Conservation (phyloP, 2,329 filamentous ascomycete genomes). For the Eutypa lata region DNA sequence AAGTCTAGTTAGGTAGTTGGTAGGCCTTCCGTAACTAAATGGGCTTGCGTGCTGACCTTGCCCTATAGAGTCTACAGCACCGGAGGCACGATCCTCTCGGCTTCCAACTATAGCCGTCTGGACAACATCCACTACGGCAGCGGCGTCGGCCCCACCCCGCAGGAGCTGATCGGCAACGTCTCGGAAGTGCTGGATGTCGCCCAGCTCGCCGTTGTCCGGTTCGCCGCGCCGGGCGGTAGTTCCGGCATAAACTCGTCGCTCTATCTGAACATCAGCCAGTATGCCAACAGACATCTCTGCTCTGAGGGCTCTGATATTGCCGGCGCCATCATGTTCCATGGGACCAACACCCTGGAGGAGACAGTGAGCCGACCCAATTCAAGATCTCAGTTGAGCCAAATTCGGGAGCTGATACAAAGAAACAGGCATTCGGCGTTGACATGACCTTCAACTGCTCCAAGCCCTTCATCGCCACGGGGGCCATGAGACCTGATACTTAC, state of each 20-base stretch:
- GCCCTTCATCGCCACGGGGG: constrained; percentile 49
- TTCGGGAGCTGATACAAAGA: neutral
- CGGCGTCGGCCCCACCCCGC: constrained; percentile 19
- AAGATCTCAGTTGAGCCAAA: neutral
- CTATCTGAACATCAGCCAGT: constrained; percentile 29
- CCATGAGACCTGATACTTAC: constrained; percentile 53
- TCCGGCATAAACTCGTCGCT: constrained; percentile 29
- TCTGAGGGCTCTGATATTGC: constrained; percentile 26
- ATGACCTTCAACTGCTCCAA: constrained; percentile 49
- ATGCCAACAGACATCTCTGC: constrained; percentile 30
- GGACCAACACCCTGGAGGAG: constrained; percentile 58
- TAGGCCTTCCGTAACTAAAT: neutral
- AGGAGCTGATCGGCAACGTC: constrained; percentile 27
- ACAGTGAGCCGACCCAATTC: constrained; percentile 26
- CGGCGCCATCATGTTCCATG: constrained; percentile 34
- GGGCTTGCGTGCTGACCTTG: neutral
- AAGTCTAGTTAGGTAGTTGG: no score
- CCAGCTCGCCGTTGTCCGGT: constrained; percentile 26
- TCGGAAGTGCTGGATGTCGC: constrained; percentile 29
- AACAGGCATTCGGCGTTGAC: constrained; percentile 48
- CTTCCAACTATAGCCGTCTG: constrained; percentile 30
- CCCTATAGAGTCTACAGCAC: constrained; percentile 20
- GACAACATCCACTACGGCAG: constrained; percentile 31
- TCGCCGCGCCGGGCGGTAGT: constrained; percentile 24
- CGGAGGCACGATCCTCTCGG: constrained; percentile 30